Base-by-base conservation (phyloP, 305 asterid species). In the Rubia balearica region DNA sequence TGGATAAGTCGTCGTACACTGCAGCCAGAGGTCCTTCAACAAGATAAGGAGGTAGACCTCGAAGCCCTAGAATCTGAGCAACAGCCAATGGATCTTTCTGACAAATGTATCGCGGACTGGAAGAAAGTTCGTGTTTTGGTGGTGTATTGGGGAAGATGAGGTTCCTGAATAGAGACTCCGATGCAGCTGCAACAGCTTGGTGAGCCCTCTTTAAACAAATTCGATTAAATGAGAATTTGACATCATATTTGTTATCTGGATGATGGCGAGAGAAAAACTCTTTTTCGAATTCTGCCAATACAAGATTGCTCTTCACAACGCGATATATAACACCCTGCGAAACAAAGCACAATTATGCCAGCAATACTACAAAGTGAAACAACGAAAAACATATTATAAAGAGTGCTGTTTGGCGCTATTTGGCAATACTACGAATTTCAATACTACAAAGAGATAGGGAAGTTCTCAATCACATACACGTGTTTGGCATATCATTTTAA, bases 131-230 rank as follows among this genome's bases (percentile, higher is more conserved):
- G 0, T 30, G 45, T 11, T 66, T 9, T 22, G 71, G 76, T 40
- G 21, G 12, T 21, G 17, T 1, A 5, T 27, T 9, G 1, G 74
- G 80, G 70, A 76, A 77, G 40, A 77, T 46, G 30, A 77, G 65
- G 71, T 68, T 72, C 63, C 40, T 62, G n/a, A 61, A 51, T 40
- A 68, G 1, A 64, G 33, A 14, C 21, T 63, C 63, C 5, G 77
- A 59, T 51, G 65, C 74, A 30, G 70, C 53, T 40, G 56, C 48
- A 59, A 67, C 21, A 43, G 81, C 72, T 33, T 72, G 72, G 67
- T 77, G 81, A 41, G 74, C 81, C 6, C 72, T 71, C 66, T 73
- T 68, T 9, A 77, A 73, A 68, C 81, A 68, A 55, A 77, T 69
- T 69, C 81, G n/a, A 40, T 73, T 61, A 46, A 73, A 72, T 53